These are phyloP conservation scores for Digitaria exilis DNA, from an alignment of 202 grass and related monocot genomes.

Conservation along the genomic window DNA sequence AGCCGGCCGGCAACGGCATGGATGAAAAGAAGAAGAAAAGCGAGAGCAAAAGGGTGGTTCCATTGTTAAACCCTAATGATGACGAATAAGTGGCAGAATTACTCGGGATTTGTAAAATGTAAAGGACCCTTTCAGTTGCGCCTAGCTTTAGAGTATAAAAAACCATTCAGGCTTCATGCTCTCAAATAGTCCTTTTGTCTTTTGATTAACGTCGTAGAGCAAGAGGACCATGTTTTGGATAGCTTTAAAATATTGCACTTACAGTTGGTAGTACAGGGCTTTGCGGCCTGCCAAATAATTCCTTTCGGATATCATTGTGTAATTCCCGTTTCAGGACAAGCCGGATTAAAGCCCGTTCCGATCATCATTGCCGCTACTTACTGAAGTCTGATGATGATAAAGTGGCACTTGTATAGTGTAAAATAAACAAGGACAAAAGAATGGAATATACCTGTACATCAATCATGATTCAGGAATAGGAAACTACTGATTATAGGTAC, in stretches of 20 bases:
- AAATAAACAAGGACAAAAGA: slow-evolving; percentile 36
- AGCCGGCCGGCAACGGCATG: slow-evolving; percentile 30
- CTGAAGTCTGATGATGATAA: slow-evolving; percentile 37
- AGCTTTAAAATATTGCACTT: slow-evolving; percentile 15
- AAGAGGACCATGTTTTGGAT: not conserved
- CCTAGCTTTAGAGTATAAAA: not conserved
- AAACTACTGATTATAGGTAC: slow-evolving; percentile 35
- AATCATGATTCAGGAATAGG: slow-evolving; percentile 44
- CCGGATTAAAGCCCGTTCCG: not conserved
- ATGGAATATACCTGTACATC: slow-evolving; percentile 25
- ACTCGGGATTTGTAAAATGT: slow-evolving; percentile 43
- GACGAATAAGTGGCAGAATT: slow-evolving; percentile 42
- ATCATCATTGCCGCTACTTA: slow-evolving; percentile 18
- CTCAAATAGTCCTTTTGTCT: slow-evolving; percentile 1
- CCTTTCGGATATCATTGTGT: slow-evolving; percentile 6
- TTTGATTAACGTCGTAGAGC: not conserved
- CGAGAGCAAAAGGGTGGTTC: not conserved
- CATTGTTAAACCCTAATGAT: slow-evolving; percentile 49
- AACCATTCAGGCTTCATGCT: not conserved
- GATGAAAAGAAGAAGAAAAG: slow-evolving; percentile 27
- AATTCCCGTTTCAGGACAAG: not conserved
- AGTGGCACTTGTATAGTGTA: not conserved
- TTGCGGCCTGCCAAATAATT: not conserved
- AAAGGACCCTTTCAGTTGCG: slow-evolving; percentile 21
- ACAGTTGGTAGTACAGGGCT: not conserved